phyloP scores from a whole-genome alignment of 2,329 filamentous ascomycete genomes.

The Fusarium goolgardi region DNA sequence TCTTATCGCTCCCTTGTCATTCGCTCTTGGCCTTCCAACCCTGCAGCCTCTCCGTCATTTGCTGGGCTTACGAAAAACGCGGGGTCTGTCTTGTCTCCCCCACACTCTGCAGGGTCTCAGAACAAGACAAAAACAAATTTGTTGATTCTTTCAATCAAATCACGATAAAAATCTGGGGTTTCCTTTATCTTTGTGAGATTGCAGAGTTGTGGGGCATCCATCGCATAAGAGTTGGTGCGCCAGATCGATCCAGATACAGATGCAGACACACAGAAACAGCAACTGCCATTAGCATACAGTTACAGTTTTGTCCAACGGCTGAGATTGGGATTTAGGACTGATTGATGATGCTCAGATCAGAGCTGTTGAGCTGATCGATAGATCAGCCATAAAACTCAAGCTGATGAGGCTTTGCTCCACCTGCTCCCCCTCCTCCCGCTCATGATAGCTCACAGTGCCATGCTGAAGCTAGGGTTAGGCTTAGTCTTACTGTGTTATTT shows the following conservation, averaged over 20 bases:
- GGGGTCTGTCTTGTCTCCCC: slow-evolving; percentile 44
- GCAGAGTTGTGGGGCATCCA: slow-evolving; percentile 12
- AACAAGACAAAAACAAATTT: slow-evolving; percentile 13
- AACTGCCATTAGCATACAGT: not conserved
- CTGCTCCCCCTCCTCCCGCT: not conserved
- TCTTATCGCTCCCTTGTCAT: slow-evolving; percentile 44
- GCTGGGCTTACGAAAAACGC: slow-evolving; percentile 41
- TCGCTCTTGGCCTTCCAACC: slow-evolving; percentile 34
- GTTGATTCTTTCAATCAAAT: slow-evolving; percentile 13
- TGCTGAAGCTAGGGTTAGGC: slow-evolving; percentile 27
- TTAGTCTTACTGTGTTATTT: slow-evolving; percentile 32
- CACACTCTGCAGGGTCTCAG: slow-evolving; percentile 43
- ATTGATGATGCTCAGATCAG: slow-evolving; percentile 20
- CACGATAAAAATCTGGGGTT: slow-evolving; percentile 13
- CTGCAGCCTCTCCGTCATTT: slow-evolving; percentile 41
- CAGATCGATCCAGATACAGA: not conserved
- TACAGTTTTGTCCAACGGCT: slow-evolving; percentile 8
- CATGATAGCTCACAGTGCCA: slow-evolving; percentile 14
- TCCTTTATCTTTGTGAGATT: slow-evolving; percentile 14
- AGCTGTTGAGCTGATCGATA: slow-evolving; percentile 12
- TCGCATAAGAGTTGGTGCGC: not conserved
- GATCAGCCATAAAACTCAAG: slow-evolving; percentile 25
- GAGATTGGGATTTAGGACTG: not conserved
- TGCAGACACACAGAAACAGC: not conserved
- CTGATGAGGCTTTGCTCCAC: not conserved